Base-by-base conservation (phyloP, 2,329 filamentous ascomycete genomes). In the Colletotrichum theobromicola region DNA sequence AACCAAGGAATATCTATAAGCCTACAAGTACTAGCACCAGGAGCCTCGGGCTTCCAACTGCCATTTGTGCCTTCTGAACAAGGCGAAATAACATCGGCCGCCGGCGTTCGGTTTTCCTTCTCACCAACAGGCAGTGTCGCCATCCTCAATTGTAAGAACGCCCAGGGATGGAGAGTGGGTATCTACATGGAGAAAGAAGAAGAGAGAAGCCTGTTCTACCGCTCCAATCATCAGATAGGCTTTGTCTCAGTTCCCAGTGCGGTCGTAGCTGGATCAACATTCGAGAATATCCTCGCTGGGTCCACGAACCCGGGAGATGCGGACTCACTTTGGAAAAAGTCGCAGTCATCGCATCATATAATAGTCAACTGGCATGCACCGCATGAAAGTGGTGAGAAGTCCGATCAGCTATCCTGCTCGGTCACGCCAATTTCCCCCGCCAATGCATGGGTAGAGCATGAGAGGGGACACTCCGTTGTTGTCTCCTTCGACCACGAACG, bases 341-440 rank as follows among this genome's bases (percentile, higher is more conserved):
- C 42, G 13, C 10, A 50, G 0, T 13, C 42, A 50, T 50, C 42
- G 10, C 42, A 50, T 9, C 42, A 50, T 50, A 9, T 50, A 0
- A 50, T 21, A 13, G 8, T 50, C 12, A 50, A 50, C n/a, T 50
- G 42, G 42, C n/a, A 50, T 50, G 5, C 0, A 1, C 1, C 42
- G n/a, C 42, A 50, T 1, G n/a, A 5, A 21, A 9, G 4, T n/a
- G 42, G 21, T 0, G 0, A 0, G n/a, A 50, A 50, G 42, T n/a
- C n/a, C 7, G 0, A 6, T 50, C n/a, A 21, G 0, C 21, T 4
- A 21, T n/a, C 42, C n/a, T 50, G 8, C 42, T 21, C 0, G 42
- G 42, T 50, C 0, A 0, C 10, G 6, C 21, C 21, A 0, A 9
- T 10, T 3, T 50, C 2, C 10, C n/a, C 42, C 21, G 42, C 42